Evolutionary conservation across 176 grass and related monocot genomes (phyloP).

Genomic region (Typha latifolia): DNA sequence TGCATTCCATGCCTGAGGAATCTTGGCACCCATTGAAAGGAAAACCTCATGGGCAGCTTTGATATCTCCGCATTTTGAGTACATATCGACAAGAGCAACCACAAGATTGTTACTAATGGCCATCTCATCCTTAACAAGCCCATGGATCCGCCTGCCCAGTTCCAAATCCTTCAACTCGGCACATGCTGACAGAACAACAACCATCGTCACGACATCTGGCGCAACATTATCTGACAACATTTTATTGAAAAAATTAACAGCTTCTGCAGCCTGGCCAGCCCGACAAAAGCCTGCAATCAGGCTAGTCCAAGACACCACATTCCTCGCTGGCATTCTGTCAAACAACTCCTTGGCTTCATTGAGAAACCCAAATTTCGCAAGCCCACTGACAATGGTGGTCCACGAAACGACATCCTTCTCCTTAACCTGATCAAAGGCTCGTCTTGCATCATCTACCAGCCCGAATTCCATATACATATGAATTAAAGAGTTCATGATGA

Average conservation of each 20-base stretch:
- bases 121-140: constrained; percentile 33
- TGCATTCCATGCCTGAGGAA: constrained; percentile 55
- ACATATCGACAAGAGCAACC: constrained; percentile 63
- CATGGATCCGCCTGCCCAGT: constrained; percentile 38
- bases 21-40: constrained; percentile 24
- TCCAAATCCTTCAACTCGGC: constrained; percentile 39
- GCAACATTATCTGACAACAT: constrained; percentile 37
- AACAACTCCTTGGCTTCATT: constrained; percentile 31
- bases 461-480: constrained; percentile 46
- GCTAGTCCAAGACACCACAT: constrained; percentile 61
- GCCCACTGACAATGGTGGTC: constrained; percentile 43
- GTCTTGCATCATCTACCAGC: constrained; percentile 21
- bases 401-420: constrained; percentile 40
- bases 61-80: constrained; percentile 52
- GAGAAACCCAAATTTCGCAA: constrained; percentile 33
- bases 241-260: constrained; percentile 37
- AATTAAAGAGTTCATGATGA: constrained; percentile 30
- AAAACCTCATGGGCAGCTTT: constrained; percentile 35
- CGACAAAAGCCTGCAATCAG: constrained; percentile 43
- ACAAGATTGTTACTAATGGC: constrained; percentile 32
- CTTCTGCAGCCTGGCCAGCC: constrained; percentile 26
- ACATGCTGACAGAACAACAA: constrained; percentile 34
- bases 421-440: constrained; percentile 27
- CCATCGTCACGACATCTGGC: constrained; percentile 41
- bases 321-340: constrained; percentile 34